Conservation (phyloP, 176 grass and related monocot genomes). For the Carex littledalei region DNA sequence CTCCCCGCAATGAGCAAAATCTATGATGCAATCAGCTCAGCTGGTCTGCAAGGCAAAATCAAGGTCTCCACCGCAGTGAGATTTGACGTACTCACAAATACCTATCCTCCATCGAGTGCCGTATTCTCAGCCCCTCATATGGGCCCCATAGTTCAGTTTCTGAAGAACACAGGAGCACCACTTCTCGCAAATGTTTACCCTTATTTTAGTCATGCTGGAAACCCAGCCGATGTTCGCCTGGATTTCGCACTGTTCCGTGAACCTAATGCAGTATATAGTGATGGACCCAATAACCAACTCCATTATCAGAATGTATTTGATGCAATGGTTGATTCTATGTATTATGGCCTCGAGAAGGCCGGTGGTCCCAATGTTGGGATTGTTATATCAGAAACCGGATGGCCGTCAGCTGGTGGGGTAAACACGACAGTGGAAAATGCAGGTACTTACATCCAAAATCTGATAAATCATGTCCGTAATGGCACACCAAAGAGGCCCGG, state of each 20-base stretch:
- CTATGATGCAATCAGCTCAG: slow-evolving; percentile 24
- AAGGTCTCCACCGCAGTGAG: slow-evolving; percentile 51
- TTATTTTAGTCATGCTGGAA: slow-evolving; percentile 43
- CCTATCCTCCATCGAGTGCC: slow-evolving; percentile 40
- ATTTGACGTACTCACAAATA: slow-evolving; percentile 6
- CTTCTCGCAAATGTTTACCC: slow-evolving; percentile 65
- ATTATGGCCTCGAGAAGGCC: slow-evolving; percentile 51
- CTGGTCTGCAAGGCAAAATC: slow-evolving; percentile 29
- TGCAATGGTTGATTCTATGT: slow-evolving; percentile 42
- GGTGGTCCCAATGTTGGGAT: slow-evolving; percentile 20
- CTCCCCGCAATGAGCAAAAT: slow-evolving; percentile 68
- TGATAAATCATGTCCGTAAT: slow-evolving; percentile 39
- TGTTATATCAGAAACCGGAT: slow-evolving; percentile 58
- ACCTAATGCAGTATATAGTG: slow-evolving; percentile 12
- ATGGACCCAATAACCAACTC: slow-evolving; percentile 14
- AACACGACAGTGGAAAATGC: slow-evolving; percentile 37
- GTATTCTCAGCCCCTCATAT: slow-evolving; percentile 37
- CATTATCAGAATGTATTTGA: slow-evolving; percentile 55
- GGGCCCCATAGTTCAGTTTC: slow-evolving; percentile 20
- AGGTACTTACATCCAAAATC: slow-evolving; percentile 47
- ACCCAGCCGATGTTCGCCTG: slow-evolving; percentile 19
- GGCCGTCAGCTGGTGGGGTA: slow-evolving; percentile 59
- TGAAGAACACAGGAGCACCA: slow-evolving; percentile 40
- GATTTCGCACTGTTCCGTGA: slow-evolving; percentile 45
- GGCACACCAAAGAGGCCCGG: slow-evolving; percentile 46